A percentile compares a stretch with the other conserved stretches of the same genome.
These are phyloP conservation scores for Geotrichum bryndzae DNA, from an alignment of 1,139 yeast genomes.

Conservation along the genomic window DNA sequence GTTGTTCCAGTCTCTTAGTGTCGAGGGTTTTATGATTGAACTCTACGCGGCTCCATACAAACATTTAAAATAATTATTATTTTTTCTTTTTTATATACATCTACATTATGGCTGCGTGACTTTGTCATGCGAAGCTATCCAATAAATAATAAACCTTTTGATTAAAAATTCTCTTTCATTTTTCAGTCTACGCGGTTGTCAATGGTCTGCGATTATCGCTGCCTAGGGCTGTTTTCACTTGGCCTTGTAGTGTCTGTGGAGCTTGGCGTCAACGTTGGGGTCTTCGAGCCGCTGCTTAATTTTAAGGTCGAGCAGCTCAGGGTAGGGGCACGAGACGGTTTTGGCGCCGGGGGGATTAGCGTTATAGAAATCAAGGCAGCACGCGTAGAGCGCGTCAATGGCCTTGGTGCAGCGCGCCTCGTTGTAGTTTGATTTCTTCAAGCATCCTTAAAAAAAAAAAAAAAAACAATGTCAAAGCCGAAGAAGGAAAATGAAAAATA, in stretches of 20 bases:
- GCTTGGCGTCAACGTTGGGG: constrained; percentile 27
- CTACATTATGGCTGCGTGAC: not conserved
- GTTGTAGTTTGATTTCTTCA: constrained; percentile 48
- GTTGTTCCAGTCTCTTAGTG: constrained; percentile 12
- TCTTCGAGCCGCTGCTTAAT: constrained; percentile 45
- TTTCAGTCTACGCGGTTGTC: not conserved
- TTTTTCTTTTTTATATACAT: not conserved
- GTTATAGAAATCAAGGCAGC: constrained; percentile 55
- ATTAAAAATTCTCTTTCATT: constrained; percentile 1
- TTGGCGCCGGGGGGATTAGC: constrained; percentile 33
- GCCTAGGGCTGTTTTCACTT: not conserved
- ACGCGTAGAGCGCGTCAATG: constrained; percentile 55
- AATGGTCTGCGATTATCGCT: not conserved
- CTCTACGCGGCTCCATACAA: constrained; percentile 26
- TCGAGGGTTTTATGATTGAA: constrained; percentile 4
- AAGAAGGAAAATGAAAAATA: not conserved
- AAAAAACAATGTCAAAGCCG: not conserved
- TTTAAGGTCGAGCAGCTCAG: constrained; percentile 49
- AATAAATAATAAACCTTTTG: not conserved
- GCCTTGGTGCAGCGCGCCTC: constrained; percentile 56
- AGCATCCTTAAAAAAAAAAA: constrained; percentile 39
- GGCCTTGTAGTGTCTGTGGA: constrained; percentile 9
- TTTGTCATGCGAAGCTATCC: not conserved
- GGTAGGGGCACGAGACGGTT: constrained; percentile 62
- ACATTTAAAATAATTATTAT: constrained; percentile 18